These are phyloP conservation scores for Monosporascus ibericus DNA, from an alignment of 2,329 filamentous ascomycete species.

Conservation along the genomic window DNA sequence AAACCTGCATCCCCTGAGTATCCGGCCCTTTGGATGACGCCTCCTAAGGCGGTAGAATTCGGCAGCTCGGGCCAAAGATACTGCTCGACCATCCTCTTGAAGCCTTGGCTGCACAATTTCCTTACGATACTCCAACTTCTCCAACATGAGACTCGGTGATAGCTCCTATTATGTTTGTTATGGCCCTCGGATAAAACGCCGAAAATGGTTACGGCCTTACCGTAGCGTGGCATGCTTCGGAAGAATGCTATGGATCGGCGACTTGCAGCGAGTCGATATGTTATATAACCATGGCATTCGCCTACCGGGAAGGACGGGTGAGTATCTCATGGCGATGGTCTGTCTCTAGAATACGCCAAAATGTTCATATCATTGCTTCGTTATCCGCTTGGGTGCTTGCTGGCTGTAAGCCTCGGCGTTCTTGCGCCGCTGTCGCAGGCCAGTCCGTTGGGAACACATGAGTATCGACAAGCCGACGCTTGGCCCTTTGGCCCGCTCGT, in stretches of 20 bases:
- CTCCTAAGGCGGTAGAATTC: neutral
- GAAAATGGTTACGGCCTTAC: too few relatives aligned
- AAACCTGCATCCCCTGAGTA: neutral
- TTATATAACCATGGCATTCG: too few relatives aligned
- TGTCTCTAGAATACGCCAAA: neutral
- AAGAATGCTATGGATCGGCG: too few relatives aligned
- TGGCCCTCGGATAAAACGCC: neutral
- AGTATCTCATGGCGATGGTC: neutral
- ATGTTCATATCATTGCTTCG: neutral
- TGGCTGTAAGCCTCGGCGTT: constrained; percentile 16
- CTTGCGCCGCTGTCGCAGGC: constrained; percentile 13
- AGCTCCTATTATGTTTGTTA: too few relatives aligned
- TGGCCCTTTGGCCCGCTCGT: constrained; percentile 30
- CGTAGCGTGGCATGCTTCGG: too few relatives aligned
- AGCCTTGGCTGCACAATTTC: neutral
- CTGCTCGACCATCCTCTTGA: neutral
- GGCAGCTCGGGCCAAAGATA: neutral
- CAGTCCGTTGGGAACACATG: constrained; percentile 11
- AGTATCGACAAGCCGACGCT: constrained; percentile 7
- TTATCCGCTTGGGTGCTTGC: constrained; percentile 13
- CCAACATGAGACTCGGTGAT: neutral
- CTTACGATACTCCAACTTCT: neutral
- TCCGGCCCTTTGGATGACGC: neutral
- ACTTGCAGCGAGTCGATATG: too few relatives aligned
- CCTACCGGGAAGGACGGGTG: too few relatives aligned